These are phyloP conservation scores for Stenocarpella maydis DNA, from an alignment of 2,329 filamentous ascomycete species.

Conservation along the genomic window DNA sequence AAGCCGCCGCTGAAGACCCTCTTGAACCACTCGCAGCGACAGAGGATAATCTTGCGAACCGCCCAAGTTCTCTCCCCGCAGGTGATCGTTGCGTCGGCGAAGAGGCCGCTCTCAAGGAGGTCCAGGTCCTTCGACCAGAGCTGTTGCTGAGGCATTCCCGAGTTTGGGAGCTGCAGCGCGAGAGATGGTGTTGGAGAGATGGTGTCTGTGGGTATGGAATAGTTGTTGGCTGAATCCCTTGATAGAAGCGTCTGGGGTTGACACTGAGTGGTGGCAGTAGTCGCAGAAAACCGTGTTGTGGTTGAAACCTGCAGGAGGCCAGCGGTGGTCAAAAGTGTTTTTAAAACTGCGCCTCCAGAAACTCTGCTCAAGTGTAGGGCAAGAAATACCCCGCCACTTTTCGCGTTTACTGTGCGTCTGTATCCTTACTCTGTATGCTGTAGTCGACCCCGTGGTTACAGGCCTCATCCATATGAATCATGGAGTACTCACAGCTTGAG, in stretches of 20 bases:
- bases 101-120: not conserved
- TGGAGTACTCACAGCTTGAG: not conserved
- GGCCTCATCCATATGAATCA: too few relatives aligned
- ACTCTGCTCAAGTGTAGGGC: too few relatives aligned
- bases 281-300: not conserved
- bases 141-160: not conserved
- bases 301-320: not conserved
- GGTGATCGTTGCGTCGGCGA: constrained; percentile 1
- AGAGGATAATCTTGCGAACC: constrained; percentile 2
- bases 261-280: not conserved
- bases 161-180: not conserved
- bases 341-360: too few relatives aligned
- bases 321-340: too few relatives aligned
- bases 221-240: not conserved
- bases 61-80: not conserved
- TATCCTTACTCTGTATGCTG: too few relatives aligned
- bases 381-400: too few relatives aligned
- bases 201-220: too few relatives aligned
- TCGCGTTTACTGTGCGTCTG: too few relatives aligned
- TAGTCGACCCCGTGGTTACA: too few relatives aligned
- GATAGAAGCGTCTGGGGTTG: not conserved
- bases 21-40: not conserved
- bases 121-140: not conserved
- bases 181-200: not conserved
- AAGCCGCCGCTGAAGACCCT: not conserved